Percentiles rank a stretch among this genome's conserved stretches.
These are phyloP conservation scores for Penicillium sp. DNA, from an alignment of 2,329 filamentous ascomycete genomes.

Conservation along the genomic window DNA sequence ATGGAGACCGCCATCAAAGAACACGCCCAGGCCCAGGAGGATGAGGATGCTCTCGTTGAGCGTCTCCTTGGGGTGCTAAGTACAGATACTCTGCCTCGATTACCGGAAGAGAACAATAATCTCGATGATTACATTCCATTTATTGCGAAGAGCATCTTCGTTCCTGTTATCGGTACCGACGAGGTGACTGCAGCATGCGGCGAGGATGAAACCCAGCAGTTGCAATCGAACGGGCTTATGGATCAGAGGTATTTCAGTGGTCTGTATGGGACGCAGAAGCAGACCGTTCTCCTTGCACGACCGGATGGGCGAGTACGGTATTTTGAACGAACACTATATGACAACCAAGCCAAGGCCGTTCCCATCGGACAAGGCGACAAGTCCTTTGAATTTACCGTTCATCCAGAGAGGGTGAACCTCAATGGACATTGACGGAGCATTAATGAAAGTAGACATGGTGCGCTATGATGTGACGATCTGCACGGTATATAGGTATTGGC, in stretches of 20 bases:
- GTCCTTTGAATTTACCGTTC: constrained; percentile 36
- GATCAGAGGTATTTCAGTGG: constrained; percentile 43
- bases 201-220: constrained; percentile 23
- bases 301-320: constrained; percentile 57
- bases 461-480: background rate
- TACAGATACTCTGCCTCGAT: constrained; percentile 55
- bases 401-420: constrained; percentile 1
- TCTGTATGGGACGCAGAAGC: constrained; percentile 64
- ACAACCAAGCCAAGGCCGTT: constrained; percentile 50
- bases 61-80: constrained; percentile 54
- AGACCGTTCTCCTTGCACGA: constrained; percentile 60
- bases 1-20: constrained; percentile 50
- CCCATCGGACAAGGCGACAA: constrained; percentile 48
- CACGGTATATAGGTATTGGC: background rate
- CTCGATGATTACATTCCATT: constrained; percentile 57
- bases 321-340: constrained; percentile 61
- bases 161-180: constrained; percentile 53
- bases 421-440: background rate
- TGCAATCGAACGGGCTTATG: constrained; percentile 22
- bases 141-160: constrained; percentile 60
- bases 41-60: constrained; percentile 51
- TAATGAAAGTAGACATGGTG: background rate
- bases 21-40: constrained; percentile 43
- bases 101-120: constrained; percentile 46
- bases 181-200: constrained; percentile 33